Percentiles rank a stretch among this genome's conserved stretches.
phyloP scores from a whole-genome alignment of 345 rosid species.

The Dipteronia dyeriana region DNA sequence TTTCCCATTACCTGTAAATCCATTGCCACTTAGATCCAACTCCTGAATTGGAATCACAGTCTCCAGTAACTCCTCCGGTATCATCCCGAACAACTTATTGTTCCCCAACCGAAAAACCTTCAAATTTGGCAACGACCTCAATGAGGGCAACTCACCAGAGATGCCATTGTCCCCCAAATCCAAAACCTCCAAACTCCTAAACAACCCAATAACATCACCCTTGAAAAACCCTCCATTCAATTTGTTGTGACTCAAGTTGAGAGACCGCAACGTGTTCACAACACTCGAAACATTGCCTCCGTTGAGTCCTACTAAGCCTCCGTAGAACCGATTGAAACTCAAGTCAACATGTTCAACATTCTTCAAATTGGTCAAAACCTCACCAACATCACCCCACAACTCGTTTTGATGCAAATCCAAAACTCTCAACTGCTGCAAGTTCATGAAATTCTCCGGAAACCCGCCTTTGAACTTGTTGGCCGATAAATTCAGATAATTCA shows the following conservation, averaged over 20 bases:
- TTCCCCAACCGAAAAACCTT: constrained; percentile 58
- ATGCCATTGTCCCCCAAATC: constrained; percentile 61
- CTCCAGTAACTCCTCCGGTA: constrained; percentile 65
- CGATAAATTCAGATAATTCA: constrained; percentile 74
- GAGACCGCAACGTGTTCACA: constrained; percentile 58
- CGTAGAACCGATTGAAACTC: constrained; percentile 67
- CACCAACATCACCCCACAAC: constrained; percentile 60
- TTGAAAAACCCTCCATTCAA: constrained; percentile 57
- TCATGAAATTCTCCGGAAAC: constrained; percentile 61
- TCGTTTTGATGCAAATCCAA: constrained; percentile 68
- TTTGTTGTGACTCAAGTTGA: constrained; percentile 70
- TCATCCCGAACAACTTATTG: constrained; percentile 60
- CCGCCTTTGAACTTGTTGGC: constrained; percentile 67
- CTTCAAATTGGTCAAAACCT: constrained; percentile 54
- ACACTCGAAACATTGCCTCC: constrained; percentile 62
- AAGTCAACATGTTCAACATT: constrained; percentile 81
- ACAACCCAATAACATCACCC: constrained; percentile 52
- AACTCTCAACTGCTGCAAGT: constrained; percentile 74
- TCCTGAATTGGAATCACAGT: constrained; percentile 55
- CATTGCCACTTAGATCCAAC: constrained; percentile 89
- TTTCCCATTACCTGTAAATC: constrained; percentile 65
- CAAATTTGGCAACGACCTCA: constrained; percentile 57
- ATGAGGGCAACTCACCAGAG: constrained; percentile 63
- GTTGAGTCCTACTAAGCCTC: constrained; percentile 48
- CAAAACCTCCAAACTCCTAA: constrained; percentile 66